Percentiles rank a stretch among this genome's conserved stretches.
These are phyloP conservation scores for Fulvia fulva DNA, from an alignment of 2,329 filamentous ascomycete species.

Conservation along the genomic window DNA sequence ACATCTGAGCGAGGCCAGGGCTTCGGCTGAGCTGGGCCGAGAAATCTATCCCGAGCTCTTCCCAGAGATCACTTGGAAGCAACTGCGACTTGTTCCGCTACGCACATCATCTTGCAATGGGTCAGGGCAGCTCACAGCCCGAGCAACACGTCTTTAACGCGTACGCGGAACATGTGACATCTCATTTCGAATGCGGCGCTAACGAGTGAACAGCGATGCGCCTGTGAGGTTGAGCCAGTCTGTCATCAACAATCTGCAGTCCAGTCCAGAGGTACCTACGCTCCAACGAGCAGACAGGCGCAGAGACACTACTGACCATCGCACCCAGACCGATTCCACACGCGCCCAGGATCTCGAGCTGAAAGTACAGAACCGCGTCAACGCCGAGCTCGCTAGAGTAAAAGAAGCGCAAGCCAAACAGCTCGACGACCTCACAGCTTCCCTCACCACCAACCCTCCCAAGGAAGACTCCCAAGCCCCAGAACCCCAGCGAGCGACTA, in stretches of 20 bases:
- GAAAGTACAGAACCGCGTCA: slow-evolving; percentile 81
- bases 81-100: not conserved
- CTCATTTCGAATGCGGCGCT: slow-evolving; percentile 10
- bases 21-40: slow-evolving; percentile 2
- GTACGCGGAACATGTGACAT: slow-evolving; percentile 40
- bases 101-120: slow-evolving; percentile 44
- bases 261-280: slow-evolving; percentile 80
- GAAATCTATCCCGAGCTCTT: not conserved
- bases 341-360: slow-evolving; percentile 80
- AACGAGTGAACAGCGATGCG: slow-evolving; percentile 46
- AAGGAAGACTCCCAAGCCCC: slow-evolving; percentile 32
- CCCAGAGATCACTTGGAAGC: no score
- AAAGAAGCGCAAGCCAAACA: slow-evolving; percentile 65
- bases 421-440: slow-evolving; percentile 63
- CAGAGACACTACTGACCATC: slow-evolving; percentile 9
- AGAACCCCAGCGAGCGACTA: slow-evolving; percentile 15
- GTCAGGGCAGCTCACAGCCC: slow-evolving; percentile 60
- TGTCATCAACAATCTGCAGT: slow-evolving; percentile 76
- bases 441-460: slow-evolving; percentile 37
- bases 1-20: no score
- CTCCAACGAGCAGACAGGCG: slow-evolving; percentile 2
- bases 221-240: slow-evolving; percentile 73
- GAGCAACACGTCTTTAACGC: slow-evolving; percentile 61
- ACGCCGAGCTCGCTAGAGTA: slow-evolving; percentile 77
- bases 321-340: slow-evolving; percentile 74